Conservation (phyloP, 352 stramenopile species). For the Phytophthora constricta region DNA sequence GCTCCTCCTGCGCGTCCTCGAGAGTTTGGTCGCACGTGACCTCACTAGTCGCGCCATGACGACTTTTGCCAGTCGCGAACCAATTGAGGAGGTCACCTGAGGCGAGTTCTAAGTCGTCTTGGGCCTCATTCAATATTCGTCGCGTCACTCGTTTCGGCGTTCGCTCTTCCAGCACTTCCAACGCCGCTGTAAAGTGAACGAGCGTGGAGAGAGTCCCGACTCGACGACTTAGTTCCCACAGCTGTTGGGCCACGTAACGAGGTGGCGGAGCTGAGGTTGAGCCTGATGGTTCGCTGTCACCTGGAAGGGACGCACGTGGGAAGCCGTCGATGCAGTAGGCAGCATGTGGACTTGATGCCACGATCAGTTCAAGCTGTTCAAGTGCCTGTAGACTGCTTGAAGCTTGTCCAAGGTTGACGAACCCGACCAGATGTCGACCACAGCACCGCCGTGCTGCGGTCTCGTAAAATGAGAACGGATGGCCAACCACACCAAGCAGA, state of each 20-base stretch:
- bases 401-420: slow-evolving; percentile 30
- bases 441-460: slow-evolving; percentile 29
- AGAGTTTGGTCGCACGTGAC: slow-evolving; percentile 58
- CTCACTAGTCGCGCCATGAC: slow-evolving; percentile 18
- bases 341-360: slow-evolving; percentile 27
- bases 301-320: slow-evolving; percentile 34
- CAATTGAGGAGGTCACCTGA: slow-evolving; percentile 36
- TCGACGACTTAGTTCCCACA: slow-evolving; percentile 44
- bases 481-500: slow-evolving; percentile 44
- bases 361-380: slow-evolving; percentile 28
- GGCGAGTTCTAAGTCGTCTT: slow-evolving; percentile 44
- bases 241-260: slow-evolving; percentile 57
- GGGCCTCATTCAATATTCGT: slow-evolving; percentile 48
- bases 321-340: slow-evolving; percentile 56
- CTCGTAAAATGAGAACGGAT: slow-evolving; percentile 61
- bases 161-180: slow-evolving; percentile 56
- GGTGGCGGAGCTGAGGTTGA: slow-evolving; percentile 12
- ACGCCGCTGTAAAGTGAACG: slow-evolving; percentile 47
- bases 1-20: slow-evolving; percentile 43
- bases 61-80: slow-evolving; percentile 41
- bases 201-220: slow-evolving; percentile 34
- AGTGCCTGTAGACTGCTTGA: slow-evolving; percentile 29
- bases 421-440: slow-evolving; percentile 31
- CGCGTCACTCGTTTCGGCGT: slow-evolving; percentile 31
- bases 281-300: slow-evolving; percentile 9